phyloP scores from a whole-genome alignment of 306 rosid species.

The Pterocarpus santalinus region DNA sequence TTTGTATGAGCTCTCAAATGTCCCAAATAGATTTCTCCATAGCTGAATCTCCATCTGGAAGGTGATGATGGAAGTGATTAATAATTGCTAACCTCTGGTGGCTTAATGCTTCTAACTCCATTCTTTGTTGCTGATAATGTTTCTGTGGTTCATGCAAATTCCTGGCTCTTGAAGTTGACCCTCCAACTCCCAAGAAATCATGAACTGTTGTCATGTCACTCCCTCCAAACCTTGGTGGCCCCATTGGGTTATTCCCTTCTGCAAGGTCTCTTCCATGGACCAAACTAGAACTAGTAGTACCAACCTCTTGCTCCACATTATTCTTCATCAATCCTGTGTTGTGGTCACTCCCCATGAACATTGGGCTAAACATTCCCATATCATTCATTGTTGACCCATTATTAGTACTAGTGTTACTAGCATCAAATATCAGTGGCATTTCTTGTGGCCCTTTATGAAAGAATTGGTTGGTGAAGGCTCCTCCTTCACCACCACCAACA shows the following conservation, averaged over 20 bases:
- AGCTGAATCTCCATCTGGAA: constrained; percentile 53
- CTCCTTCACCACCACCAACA: too few species aligned
- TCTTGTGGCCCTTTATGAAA: constrained; percentile 49
- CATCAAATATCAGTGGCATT: constrained; percentile 44
- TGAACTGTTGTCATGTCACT: constrained; percentile 52
- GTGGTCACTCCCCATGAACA: constrained; percentile 51
- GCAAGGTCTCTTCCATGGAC: background rate
- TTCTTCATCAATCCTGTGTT: constrained; percentile 47
- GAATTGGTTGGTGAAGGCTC: constrained; percentile 42
- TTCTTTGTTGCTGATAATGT: constrained; percentile 51
- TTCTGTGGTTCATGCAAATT: constrained; percentile 56
- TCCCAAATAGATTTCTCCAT: constrained; percentile 38
- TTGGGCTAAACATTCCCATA: constrained; percentile 56
- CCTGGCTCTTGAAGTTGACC: constrained; percentile 46
- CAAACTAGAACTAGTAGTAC: constrained; percentile 22
- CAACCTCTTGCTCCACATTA: constrained; percentile 48
- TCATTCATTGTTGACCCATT: constrained; percentile 41
- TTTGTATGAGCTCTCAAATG: constrained; percentile 15
- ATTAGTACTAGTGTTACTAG: constrained; percentile 14
- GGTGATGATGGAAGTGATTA: constrained; percentile 52
- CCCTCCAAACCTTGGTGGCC: background rate
- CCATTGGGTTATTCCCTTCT: background rate
- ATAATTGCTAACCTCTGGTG: constrained; percentile 55
- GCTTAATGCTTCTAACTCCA: constrained; percentile 60
- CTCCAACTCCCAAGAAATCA: constrained; percentile 75